Evolutionary conservation across 78 protist genomes (phyloP), one percentile per base, ranked within the genome.

Genomic region (Dictyostelium firmibasis): DNA sequence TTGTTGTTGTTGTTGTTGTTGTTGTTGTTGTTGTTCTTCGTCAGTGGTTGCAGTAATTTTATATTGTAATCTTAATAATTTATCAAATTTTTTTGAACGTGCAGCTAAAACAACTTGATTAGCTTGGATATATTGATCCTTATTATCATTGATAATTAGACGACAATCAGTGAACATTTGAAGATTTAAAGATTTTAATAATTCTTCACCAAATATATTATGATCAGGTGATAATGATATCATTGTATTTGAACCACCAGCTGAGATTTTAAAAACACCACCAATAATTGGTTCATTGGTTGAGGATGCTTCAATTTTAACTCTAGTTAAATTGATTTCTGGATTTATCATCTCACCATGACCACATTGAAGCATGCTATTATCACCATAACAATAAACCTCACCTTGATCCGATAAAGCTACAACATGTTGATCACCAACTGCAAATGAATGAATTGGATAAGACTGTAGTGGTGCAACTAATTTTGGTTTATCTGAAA

Each of bases 381-480:
- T 69, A 60, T 29, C 44, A 33, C 94, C 94, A 81, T 44, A 89
- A 11, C 86, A 60, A 6, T 57, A 57, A 8, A 89, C 94, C 20
- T 89, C 94, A 35, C 94, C 94, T 23, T 44, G 47, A 69, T 89
- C 87, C 13, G 87, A 67, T 0, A 89, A 44, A 1, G 74, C 86
- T 1, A 89, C 75, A 2, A 81, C 86, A 70, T 89, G 94, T 11
- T 81, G 75, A 27, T 81, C 35, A 13, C 94, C 94, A 8, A 89
- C 86, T 0, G 67, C 94, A 23, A 89, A 41, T 14, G 31, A 69
- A n/a, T 81, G 72, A 25, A 89, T 89, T 31, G 84, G 70, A 25
- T 81, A 89, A 3, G 94, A 44, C 0, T 69, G 29, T 62, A 89
- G 38, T 36, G 35, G 13, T 23, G 33, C 13, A 10, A 74, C 6